These are phyloP conservation scores for Yamadazyma trypodendri DNA, from an alignment of 1,139 yeast species.

Conservation along the genomic window DNA sequence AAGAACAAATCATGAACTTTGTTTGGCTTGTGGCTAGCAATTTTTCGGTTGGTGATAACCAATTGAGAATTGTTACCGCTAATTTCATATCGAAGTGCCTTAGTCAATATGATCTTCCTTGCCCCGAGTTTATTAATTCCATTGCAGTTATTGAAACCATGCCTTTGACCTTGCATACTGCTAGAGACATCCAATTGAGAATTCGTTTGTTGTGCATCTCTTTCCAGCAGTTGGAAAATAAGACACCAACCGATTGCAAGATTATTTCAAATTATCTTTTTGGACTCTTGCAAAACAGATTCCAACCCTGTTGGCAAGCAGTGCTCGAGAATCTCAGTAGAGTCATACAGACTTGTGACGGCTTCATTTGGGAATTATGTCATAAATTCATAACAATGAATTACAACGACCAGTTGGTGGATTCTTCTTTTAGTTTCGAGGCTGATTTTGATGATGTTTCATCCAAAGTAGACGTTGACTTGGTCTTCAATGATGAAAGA, in stretches of 20 bases:
- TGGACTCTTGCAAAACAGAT: constrained; percentile 72
- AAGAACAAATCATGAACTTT: constrained; percentile 1
- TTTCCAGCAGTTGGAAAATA: constrained; percentile 40
- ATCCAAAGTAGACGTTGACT: constrained; percentile 17
- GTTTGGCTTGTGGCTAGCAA: constrained; percentile 25
- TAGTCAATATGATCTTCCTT: constrained; percentile 23
- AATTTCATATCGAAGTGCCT: constrained; percentile 34
- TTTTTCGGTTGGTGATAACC: constrained; percentile 45
- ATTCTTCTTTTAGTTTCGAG: constrained; percentile 7
- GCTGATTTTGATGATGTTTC: constrained; percentile 18
- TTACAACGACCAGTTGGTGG: constrained; percentile 21
- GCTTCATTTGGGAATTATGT: constrained; percentile 57
- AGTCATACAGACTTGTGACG: constrained; percentile 44
- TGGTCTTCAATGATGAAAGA: constrained; percentile 33
- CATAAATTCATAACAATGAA: constrained; percentile 38
- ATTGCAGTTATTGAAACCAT: constrained; percentile 65
- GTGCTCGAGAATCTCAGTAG: constrained; percentile 58
- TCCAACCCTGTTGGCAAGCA: constrained; percentile 85
- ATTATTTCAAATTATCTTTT: constrained; percentile 59
- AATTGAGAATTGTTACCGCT: constrained; percentile 47
- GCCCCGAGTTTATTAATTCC: constrained; percentile 37
- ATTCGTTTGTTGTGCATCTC: constrained; percentile 59
- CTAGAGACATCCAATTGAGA: constrained; percentile 73
- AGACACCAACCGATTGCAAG: constrained; percentile 26
- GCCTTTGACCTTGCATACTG: constrained; percentile 66